Percentiles rank a stretch among this genome's conserved stretches.
phyloP scores from a whole-genome alignment of 1,284 basidiomycete genomes.

The Acaromyces ingoldii region DNA sequence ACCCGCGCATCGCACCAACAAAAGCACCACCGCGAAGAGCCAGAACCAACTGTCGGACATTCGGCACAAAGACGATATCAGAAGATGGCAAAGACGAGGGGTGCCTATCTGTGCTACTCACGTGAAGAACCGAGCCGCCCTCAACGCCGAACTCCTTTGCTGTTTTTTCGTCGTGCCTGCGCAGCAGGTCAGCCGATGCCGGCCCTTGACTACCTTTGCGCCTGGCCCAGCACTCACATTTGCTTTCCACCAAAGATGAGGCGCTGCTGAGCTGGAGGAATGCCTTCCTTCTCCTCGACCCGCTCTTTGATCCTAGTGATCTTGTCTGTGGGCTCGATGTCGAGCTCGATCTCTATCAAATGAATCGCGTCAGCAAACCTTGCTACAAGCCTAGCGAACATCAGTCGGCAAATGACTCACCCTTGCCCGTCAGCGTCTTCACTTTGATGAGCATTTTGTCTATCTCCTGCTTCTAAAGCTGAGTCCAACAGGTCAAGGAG shows the following conservation, averaged over 20 bases:
- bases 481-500: too few species aligned
- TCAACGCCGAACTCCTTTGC: conserved; percentile 50
- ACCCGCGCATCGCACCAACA: neutral
- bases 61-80: neutral
- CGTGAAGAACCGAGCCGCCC: conserved; percentile 49
- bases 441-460: conserved; percentile 48
- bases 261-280: conserved; percentile 93
- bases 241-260: conserved; percentile 92
- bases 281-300: conserved; percentile 98
- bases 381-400: neutral
- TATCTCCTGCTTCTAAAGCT: too few species aligned
- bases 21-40: neutral
- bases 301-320: conserved; percentile 95
- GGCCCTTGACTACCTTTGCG: neutral
- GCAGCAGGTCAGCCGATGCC: neutral
- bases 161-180: conserved; percentile 51
- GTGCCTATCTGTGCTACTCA: too few species aligned
- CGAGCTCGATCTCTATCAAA: conserved; percentile 75
- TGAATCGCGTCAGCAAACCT: conserved; percentile 9
- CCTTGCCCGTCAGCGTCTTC: conserved; percentile 69
- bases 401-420: neutral
- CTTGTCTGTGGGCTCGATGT: conserved; percentile 90
- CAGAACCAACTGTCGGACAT: neutral
- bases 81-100: too few species aligned
- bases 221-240: conserved; percentile 65